Evolutionary conservation across 495 filamentous ascomycete genomes (phyloP), one percentile per base, ranked within the genome.

Genomic region (Friedmanniomyces simplex): DNA sequence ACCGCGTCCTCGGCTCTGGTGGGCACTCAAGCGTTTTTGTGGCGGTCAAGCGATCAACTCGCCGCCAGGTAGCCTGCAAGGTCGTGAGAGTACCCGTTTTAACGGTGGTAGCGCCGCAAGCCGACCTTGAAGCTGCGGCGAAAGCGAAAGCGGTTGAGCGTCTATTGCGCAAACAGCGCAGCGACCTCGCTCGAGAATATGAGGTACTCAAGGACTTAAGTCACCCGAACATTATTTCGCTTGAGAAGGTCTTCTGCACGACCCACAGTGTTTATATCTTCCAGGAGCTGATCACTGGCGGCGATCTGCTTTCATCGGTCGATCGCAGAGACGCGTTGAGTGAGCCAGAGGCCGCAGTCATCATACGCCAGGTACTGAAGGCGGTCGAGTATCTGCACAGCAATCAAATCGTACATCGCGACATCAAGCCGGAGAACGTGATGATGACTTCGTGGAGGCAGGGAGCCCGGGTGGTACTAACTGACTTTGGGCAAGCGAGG

Each of bases 381-480:
- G 84, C 81, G 12, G 60, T 86, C 24, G 70, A 79, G 16, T 83
- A 85, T 61, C 63, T 86, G 5, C 83, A 86, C 62, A 67, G 72
- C 11, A 67, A 70, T 6, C 63, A 71, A 4, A 79, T 86, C 37
- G 81, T 79, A 10, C 84, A 87, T 63, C 69, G 84, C 28, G 84
- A 87, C 59, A 67, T 87, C n/a, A 87, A 87, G 64, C 84, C 82
- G 0, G 84, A 86, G 36, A 87, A 86, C 48, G 76, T 86, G 8
- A 73, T 87, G 12, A 76, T 85, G 70, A 78, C 79, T 36, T 73
- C 72, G 8, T 62, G 68, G 41, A 52, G 59, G 16, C 58, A 60
- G 24, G 69, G 68, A 1, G 66, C 66, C 1, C 63, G 88, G 25
- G 72, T 90, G 20, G 76, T 90, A 0, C 71, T 93, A 22, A 83